Conservation (phyloP, 2,329 filamentous ascomycete species). For the Colletotrichum sp. region DNA sequence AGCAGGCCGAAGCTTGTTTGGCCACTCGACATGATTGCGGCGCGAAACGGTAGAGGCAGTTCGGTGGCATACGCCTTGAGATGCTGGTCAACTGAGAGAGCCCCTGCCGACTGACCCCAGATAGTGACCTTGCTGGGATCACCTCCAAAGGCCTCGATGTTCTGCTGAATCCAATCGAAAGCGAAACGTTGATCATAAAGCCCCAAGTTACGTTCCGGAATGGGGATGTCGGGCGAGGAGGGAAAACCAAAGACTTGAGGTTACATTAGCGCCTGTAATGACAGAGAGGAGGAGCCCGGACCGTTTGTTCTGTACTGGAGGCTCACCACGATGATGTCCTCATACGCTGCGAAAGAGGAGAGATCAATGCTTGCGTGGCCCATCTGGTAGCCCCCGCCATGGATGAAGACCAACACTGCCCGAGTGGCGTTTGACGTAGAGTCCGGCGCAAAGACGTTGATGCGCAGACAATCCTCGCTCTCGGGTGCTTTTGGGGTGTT, state of each 20-base stretch:
- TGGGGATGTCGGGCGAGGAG: not conserved
- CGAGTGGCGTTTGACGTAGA: not conserved
- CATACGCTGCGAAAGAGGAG: conserved; percentile 29
- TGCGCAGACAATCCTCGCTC: conserved; percentile 32
- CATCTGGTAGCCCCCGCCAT: conserved; percentile 28
- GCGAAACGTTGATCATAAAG: conserved; percentile 32
- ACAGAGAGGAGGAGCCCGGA: not conserved
- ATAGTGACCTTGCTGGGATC: conserved; percentile 33
- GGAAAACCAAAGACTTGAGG: conserved; percentile 25
- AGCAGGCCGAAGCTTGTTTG: conserved; percentile 30
- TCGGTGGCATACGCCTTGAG: conserved; percentile 24
- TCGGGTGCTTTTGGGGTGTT: conserved; percentile 19
- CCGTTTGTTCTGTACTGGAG: conserved; percentile 31
- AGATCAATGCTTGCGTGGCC: conserved; percentile 26
- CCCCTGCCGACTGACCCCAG: conserved; percentile 36
- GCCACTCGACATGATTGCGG: conserved; percentile 31
- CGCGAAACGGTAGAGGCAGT: conserved; percentile 26
- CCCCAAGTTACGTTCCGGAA: conserved; percentile 25
- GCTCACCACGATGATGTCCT: conserved; percentile 29
- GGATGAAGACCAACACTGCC: conserved; percentile 30
- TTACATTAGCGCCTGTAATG: not conserved
- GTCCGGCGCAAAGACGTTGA: conserved; percentile 31
- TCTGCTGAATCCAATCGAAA: conserved; percentile 36
- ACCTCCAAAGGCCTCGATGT: conserved; percentile 32
- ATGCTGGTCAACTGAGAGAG: conserved; percentile 27